Base-by-base conservation (phyloP, 495 filamentous ascomycete genomes). In the Annulohypoxylon bovei region DNA sequence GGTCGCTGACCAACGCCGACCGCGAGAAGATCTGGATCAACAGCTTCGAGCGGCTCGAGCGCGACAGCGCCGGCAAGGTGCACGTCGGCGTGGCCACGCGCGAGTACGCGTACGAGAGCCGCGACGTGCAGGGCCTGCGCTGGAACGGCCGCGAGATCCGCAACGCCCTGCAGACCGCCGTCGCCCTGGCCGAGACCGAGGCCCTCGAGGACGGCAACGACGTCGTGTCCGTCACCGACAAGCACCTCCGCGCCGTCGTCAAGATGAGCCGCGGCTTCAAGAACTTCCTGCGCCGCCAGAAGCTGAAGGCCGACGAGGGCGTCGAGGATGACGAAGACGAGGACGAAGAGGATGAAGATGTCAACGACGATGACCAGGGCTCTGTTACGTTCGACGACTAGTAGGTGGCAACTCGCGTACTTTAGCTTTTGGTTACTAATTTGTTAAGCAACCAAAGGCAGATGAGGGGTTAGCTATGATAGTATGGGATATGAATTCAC, bases 131-230 rank as follows among this genome's bases (percentile, higher is more conserved):
- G 16, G 58, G 44, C 28, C 62, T 81, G 61, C 64, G 74, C 20
- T 78, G 75, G 71, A 82, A 82, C 53, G 79, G 80, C 6, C 75
- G 78, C 37, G 80, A 81, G 72, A 82, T 81, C 52, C 74, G 80
- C 54, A 82, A 82, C 49, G 80, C 76, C 1, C 42, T 83, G 63
- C 81, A 82, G 72, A 83, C 80, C 5, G 80, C 80, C n/a, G 73
- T 82, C 9, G 78, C 79, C 4, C 75, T 83, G 62, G 81, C 80
- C 44, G 79, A 83, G 75, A 79, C 57, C 18, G 80, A 82, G 57
- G 79, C 80, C 6, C 52, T 76, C 18, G 80, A 80, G 46, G 72
- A 72, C 14, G 77, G 68, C 1, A 39, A 55, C 14, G 75, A 77
- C 11, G 75, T 49, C 6, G 71, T 81, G 12, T 49, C 68, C 11